These are phyloP conservation scores for Pythium dissimile DNA, from an alignment of 352 stramenopile genomes.

Conservation along the genomic window DNA sequence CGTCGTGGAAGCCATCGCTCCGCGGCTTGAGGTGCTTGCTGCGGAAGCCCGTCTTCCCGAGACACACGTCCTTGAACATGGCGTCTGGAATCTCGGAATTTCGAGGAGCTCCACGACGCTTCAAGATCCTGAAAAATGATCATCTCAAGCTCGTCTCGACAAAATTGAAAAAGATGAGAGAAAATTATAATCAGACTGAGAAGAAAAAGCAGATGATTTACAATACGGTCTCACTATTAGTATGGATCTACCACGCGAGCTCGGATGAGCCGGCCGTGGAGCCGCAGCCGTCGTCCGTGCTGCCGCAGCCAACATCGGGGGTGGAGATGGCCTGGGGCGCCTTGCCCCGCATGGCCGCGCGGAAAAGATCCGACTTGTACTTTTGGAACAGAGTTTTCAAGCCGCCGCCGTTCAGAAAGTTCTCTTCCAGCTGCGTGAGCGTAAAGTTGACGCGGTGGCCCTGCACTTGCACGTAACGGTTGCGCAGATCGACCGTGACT, in stretches of 20 bases:
- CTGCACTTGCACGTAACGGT: constrained; percentile 56
- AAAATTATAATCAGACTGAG: too few relatives aligned
- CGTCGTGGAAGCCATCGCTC: constrained; percentile 22
- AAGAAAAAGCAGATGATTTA: too few relatives aligned
- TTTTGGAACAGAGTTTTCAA: constrained; percentile 76
- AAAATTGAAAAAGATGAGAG: not conserved
- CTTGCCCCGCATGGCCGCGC: constrained; percentile 74
- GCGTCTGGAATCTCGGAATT: not conserved
- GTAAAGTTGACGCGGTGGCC: constrained; percentile 64
- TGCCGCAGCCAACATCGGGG: constrained; percentile 52
- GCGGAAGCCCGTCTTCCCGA: constrained; percentile 52
- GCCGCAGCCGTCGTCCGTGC: constrained; percentile 6
- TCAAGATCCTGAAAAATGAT: constrained; percentile 15
- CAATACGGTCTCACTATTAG: not conserved
- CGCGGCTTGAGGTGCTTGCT: constrained; percentile 40
- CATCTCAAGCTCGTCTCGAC: not conserved
- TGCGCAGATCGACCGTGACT: constrained; percentile 69
- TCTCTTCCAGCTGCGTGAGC: constrained; percentile 76
- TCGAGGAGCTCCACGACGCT: constrained; percentile 1
- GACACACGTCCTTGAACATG: constrained; percentile 63
- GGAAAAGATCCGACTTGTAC: constrained; percentile 85
- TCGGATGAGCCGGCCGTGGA: constrained; percentile 1
- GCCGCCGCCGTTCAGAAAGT: constrained; percentile 73
- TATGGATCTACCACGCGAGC: constrained; percentile 8
- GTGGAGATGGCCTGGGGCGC: constrained; percentile 50